Percentiles rank a stretch among this genome's conserved stretches.
These are phyloP conservation scores for Myrica gale DNA, from an alignment of 306 rosid genomes.

Conservation along the genomic window DNA sequence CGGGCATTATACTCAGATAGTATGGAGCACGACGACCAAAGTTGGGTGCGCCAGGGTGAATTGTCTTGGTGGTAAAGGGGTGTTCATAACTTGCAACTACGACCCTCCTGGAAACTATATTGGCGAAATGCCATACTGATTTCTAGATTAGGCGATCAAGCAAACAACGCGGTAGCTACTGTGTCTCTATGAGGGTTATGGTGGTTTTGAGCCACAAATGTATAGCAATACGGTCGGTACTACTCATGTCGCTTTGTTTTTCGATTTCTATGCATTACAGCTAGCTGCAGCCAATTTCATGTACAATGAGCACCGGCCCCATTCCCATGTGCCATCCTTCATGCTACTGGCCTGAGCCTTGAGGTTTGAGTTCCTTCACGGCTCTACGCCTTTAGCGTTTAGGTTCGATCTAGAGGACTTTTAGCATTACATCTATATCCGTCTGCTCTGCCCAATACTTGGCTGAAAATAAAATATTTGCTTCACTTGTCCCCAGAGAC, in stretches of 20 bases:
- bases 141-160: neutral
- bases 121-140: conserved; percentile 78
- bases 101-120: conserved; percentile 90
- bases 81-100: conserved; percentile 80
- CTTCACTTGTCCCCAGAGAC: too few species aligned
- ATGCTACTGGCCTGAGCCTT: too few species aligned
- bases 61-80: conserved; percentile 54
- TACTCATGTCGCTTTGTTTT: neutral
- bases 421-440: too few species aligned
- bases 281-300: too few species aligned
- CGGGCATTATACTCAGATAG: conserved; percentile 90
- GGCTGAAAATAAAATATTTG: too few species aligned
- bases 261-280: neutral
- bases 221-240: neutral
- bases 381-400: too few species aligned
- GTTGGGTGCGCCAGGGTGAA: conserved; percentile 73
- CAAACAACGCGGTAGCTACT: neutral
- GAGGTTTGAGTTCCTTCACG: too few species aligned
- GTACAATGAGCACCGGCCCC: too few species aligned
- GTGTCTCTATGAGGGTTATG: neutral
- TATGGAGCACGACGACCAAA: conserved; percentile 53
- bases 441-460: too few species aligned
- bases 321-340: too few species aligned
- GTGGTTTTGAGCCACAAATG: neutral
- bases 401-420: too few species aligned